Evolutionary conservation across 805 yeast species (phyloP).

Genomic region (Starmerella potacharoeniae): DNA sequence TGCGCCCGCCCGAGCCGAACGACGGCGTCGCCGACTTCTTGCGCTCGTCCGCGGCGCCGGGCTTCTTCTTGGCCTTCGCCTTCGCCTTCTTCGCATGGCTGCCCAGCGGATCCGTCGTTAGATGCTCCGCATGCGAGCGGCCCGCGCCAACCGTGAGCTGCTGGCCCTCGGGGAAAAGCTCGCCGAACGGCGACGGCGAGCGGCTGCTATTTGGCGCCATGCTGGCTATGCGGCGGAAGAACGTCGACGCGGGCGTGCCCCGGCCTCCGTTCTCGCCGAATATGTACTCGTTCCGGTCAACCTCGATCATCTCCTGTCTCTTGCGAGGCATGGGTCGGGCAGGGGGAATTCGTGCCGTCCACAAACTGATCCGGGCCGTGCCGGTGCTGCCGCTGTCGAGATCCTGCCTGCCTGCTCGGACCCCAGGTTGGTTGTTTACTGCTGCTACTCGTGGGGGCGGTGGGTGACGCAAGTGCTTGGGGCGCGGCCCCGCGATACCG

Average conservation of each 20-base stretch:
- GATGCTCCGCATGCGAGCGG: conserved; percentile 40
- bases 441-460: neutral
- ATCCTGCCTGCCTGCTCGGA: neutral
- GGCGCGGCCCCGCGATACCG: neutral
- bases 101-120: conserved; percentile 2
- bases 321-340: conserved; percentile 13
- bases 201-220: conserved; percentile 13
- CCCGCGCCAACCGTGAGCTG: conserved; percentile 41
- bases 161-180: conserved; percentile 26
- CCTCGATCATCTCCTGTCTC: conserved; percentile 22
- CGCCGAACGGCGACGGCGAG: conserved; percentile 8
- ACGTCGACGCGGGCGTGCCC: conserved; percentile 47
- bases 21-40: neutral
- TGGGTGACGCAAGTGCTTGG: neutral
- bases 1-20: neutral
- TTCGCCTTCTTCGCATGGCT: conserved; percentile 6
- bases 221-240: conserved; percentile 33
- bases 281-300: conserved; percentile 39
- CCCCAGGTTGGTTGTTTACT: neutral
- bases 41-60: neutral
- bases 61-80: conserved; percentile 4
- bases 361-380: neutral
- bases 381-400: neutral
- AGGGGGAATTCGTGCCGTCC: neutral
- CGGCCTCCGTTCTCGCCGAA: conserved; percentile 61